Conservation (phyloP, 441 rosid genomes). For the Bocquillonia castaneifolia region DNA sequence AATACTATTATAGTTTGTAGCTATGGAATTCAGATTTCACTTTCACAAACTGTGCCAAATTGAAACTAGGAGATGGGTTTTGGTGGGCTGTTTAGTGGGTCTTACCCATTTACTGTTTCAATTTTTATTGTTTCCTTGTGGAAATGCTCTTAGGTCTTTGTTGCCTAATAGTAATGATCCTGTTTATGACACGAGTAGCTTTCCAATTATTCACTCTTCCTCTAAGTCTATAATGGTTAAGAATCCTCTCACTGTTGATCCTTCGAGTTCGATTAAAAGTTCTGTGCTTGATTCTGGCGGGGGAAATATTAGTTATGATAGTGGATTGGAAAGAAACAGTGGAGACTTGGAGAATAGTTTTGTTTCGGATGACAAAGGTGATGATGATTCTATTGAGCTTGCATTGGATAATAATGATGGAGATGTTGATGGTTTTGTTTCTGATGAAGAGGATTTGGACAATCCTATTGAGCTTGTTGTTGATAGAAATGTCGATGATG, state of each 20-base stretch:
- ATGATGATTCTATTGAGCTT: conserved; percentile 19
- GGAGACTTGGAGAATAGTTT: conserved; percentile 21
- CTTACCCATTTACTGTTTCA: conserved; percentile 56
- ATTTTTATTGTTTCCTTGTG: conserved; percentile 60
- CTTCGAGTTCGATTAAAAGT: conserved; percentile 32
- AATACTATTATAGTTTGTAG: neutral
- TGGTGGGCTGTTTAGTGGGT: conserved; percentile 48
- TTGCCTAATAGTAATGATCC: conserved; percentile 33
- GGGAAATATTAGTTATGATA: conserved; percentile 14
- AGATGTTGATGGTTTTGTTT: conserved; percentile 17
- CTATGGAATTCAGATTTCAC: conserved; percentile 43
- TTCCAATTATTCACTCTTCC: conserved; percentile 28
- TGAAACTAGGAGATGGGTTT: conserved; percentile 49
- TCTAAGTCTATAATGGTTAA: conserved; percentile 41
- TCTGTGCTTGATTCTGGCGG: conserved; percentile 20
- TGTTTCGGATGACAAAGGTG: conserved; percentile 19
- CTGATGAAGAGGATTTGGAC: conserved; percentile 18
- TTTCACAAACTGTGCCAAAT: conserved; percentile 31
- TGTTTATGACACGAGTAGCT: conserved; percentile 19
- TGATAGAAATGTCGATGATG: conserved; percentile 23
- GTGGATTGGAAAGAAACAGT: conserved; percentile 5
- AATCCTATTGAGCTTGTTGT: conserved; percentile 23
- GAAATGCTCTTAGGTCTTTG: conserved; percentile 58
- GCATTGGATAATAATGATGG: conserved; percentile 23
- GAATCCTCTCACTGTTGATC: conserved; percentile 53